Evolutionary conservation across 371 early-diverging fungal species (phyloP), one percentile per base, ranked within the genome.

Genomic region (Blastocladiella emersonii): DNA sequence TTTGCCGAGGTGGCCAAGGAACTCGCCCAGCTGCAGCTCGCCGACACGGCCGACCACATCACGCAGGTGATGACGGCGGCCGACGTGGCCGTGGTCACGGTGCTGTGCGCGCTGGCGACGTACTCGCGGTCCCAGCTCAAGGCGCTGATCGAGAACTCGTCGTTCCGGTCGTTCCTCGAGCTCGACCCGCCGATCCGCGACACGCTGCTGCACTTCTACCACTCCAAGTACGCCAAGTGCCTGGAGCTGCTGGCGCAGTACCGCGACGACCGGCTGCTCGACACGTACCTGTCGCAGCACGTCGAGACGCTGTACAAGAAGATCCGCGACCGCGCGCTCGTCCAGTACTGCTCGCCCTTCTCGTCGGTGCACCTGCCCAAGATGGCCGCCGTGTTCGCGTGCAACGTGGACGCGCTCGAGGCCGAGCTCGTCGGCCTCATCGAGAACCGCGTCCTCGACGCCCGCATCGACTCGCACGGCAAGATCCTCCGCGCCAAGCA

Each of bases 311-410:
- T 93, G 19, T 80, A 81, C 61, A 74, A 76, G 36, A 74, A 78
- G 62, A 90, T 91, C 57, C 84, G 87, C 35, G 83, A 83, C 63
- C 84, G 80, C 69, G 89, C 91, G 0, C 72, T 91, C 61, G 75
- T 88, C 0, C 92, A 91, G 68, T 93, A 91, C 69, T 87, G 89
- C 49, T 72, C 72, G 39, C 91, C 93, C 17, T 93, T 88, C 70
- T 68, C 79, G 37, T 77, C 86, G 0, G 85, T 93, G 4, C 87
- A 91, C 66, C 66, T 93, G 77, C 74, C 77, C 25, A 79, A 79
- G 57, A 91, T 93, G 91, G 89, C 90, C 0, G 61, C 59, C 34
- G 81, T 85, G 23, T 89, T 93, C 66, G 77, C 79, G 48, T 79
- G 81, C 0, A 64, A 68, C 13, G 77, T 87, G 0, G 67, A 76